phyloP scores from a whole-genome alignment of 2,329 filamentous ascomycete genomes.

The Mollisiaceae sp. region DNA sequence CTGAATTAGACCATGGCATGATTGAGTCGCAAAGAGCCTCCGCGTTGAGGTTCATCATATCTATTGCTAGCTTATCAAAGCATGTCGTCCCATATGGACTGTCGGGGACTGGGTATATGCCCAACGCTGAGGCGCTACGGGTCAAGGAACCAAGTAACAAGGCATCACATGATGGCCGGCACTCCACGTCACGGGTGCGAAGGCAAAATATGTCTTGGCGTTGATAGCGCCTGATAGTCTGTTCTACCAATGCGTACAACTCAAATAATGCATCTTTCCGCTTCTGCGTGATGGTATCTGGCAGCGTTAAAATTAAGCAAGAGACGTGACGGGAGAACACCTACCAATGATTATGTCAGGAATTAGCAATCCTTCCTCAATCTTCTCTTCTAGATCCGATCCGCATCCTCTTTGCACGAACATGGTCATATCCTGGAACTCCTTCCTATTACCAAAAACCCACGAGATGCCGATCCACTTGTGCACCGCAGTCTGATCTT shows the following conservation, averaged over 20 bases:
- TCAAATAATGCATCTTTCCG: background rate
- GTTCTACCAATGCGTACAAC: background rate
- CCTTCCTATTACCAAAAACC: background rate
- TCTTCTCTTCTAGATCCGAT: background rate
- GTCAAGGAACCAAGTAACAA: conserved; percentile 24
- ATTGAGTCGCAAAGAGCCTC: background rate
- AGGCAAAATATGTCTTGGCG: background rate
- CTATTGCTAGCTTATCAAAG: background rate
- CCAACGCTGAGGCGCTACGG: conserved; percentile 11
- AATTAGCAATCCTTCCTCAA: background rate
- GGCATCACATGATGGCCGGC: conserved; percentile 17
- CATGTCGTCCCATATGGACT: conserved; percentile 13
- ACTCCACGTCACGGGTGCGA: background rate
- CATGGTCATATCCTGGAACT: background rate
- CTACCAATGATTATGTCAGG: background rate
- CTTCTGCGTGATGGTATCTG: background rate
- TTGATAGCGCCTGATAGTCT: background rate
- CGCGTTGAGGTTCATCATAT: background rate
- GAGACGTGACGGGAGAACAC: background rate
- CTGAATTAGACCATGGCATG: too few relatives aligned
- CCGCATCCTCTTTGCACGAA: background rate
- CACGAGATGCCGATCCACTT: background rate
- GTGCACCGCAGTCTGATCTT: background rate
- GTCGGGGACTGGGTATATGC: conserved; percentile 17
- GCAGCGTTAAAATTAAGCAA: background rate